phyloP scores from a whole-genome alignment of 768 basidiomycete genomes.

The Rhizopogon vinicolor region DNA sequence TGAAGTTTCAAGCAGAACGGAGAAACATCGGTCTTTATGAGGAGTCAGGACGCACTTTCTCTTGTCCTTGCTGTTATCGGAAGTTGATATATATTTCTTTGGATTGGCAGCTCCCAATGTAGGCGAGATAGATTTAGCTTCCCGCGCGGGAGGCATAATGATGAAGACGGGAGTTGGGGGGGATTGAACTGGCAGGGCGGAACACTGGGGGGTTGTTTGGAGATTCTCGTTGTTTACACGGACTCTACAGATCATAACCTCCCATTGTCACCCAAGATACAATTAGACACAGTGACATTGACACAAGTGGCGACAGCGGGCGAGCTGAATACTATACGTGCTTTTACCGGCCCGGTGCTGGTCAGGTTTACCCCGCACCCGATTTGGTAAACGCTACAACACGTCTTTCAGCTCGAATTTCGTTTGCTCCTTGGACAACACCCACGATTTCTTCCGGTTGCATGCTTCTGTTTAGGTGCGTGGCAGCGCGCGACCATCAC shows the following conservation, averaged over 20 bases:
- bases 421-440: neutral
- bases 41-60: slow-evolving; percentile 57
- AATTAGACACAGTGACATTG: neutral
- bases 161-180: slow-evolving; percentile 18
- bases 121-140: slow-evolving; percentile 53
- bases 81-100: slow-evolving; percentile 39
- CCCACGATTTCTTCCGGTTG: neutral
- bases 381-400: neutral
- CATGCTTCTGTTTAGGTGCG: neutral
- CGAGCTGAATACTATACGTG: neutral
- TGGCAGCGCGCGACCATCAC: neutral
- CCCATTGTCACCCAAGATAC: neutral
- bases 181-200: slow-evolving; percentile 13
- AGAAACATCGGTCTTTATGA: slow-evolving; percentile 49
- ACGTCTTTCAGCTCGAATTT: neutral
- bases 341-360: neutral
- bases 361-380: slow-evolving; percentile 2
- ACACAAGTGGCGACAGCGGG: neutral
- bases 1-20: slow-evolving; percentile 31
- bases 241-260: neutral
- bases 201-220: slow-evolving; percentile 13
- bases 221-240: slow-evolving; percentile 5
- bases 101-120: slow-evolving; percentile 59
- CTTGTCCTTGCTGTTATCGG: slow-evolving; percentile 74
- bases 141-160: slow-evolving; percentile 63